Evolutionary conservation across 768 basidiomycete species (phyloP).

Genomic region (Dendrothele bispora): DNA sequence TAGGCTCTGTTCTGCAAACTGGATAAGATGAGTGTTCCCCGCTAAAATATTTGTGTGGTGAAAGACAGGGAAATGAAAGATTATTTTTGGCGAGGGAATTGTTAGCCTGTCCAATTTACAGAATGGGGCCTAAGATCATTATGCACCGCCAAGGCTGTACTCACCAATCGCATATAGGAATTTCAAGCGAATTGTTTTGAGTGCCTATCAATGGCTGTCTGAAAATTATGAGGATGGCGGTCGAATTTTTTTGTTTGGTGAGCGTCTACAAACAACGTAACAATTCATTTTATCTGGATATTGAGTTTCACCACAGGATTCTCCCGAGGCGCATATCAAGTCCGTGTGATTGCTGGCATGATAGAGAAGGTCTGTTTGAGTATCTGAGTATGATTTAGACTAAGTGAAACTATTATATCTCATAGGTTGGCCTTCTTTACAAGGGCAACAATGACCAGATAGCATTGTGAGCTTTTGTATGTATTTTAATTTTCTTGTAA

Average conservation of each 20-base stretch:
- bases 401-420: too few relatives aligned
- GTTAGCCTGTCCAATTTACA: too few relatives aligned
- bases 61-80: too few relatives aligned
- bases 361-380: slow-evolving; percentile 21
- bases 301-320: slow-evolving; percentile 30
- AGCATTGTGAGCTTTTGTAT: slow-evolving; percentile 28
- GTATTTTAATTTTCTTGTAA: neutral
- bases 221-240: slow-evolving; percentile 38
- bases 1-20: too few relatives aligned
- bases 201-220: slow-evolving; percentile 40
- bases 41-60: too few relatives aligned
- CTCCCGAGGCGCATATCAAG: slow-evolving; percentile 50
- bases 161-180: slow-evolving; percentile 30
- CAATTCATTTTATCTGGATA: neutral
- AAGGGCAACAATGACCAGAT: slow-evolving; percentile 42
- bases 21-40: too few relatives aligned
- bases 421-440: too few relatives aligned
- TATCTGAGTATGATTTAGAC: neutral
- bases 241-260: slow-evolving; percentile 41
- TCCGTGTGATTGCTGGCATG: slow-evolving; percentile 43
- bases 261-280: too few relatives aligned
- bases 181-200: slow-evolving; percentile 31
- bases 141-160: too few relatives aligned
- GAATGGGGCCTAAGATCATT: too few relatives aligned
- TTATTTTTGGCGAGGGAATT: too few relatives aligned